Conservation (phyloP, 2,329 filamentous ascomycete species). For the Trichoderma sp. region DNA sequence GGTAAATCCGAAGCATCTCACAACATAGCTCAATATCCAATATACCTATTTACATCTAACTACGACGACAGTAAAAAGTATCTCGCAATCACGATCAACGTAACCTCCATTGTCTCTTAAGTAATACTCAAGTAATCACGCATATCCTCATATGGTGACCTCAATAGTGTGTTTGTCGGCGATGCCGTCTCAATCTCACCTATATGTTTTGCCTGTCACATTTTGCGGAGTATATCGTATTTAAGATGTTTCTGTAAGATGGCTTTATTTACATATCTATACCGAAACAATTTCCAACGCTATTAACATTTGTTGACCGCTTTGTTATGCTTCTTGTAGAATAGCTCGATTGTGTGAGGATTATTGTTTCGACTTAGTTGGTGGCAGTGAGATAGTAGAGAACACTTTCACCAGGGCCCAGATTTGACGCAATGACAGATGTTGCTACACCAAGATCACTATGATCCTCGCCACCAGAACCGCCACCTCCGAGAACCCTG, state of each 20-base stretch:
- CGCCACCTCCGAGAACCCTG: slow-evolving; percentile 6
- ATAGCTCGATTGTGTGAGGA: not conserved
- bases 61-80: not conserved
- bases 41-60: not conserved
- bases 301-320: not conserved
- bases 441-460: not conserved
- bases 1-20: not conserved
- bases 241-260: not conserved
- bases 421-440: not conserved
- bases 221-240: not conserved
- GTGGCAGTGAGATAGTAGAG: not conserved
- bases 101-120: not conserved
- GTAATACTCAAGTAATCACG: not conserved
- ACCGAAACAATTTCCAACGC: not conserved
- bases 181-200: not conserved
- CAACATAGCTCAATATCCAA: not conserved
- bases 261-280: not conserved
- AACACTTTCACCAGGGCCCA: slow-evolving; percentile 3
- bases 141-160: not conserved
- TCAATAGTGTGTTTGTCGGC: not conserved
- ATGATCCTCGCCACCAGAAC: slow-evolving; percentile 1
- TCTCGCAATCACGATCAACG: not conserved
- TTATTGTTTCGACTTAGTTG: not conserved
- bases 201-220: not conserved
- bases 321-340: not conserved